Base-by-base conservation (phyloP, 2,329 filamentous ascomycete genomes). In the Ophiosphaerella korrae region DNA sequence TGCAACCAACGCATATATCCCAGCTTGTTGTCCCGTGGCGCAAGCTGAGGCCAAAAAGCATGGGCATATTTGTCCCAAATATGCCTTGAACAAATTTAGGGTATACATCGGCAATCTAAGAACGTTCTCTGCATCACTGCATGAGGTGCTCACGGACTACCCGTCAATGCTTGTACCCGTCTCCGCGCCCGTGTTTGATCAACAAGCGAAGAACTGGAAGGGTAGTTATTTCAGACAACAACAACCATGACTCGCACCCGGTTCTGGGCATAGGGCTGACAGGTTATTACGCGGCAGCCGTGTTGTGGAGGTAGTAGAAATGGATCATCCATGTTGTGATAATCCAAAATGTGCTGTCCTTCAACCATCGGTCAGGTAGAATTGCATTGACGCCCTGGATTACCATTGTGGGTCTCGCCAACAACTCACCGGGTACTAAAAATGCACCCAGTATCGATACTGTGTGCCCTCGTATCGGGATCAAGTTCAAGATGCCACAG, bases 181-280 rank as follows among this genome's bases (percentile, higher is more conserved):
- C 16, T 47, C 38, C 38, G 38, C 45, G 38, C 45, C 31, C 31
- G 38, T 35, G 14, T 18, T 29, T 34, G 45, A 48, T 48, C 38
- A 31, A n/a, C 45, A 42, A 36, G 38, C 45, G 32, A 42, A 24
- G 39, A 18, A 29, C 9, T 21, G 31, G 5, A 42, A 29, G 38
- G 14, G 21, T 21, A 21, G 18, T 4, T 3, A 41, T n/a, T 36
- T 13, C 36, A 33, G 38, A 18, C 32, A 7, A 13, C 13, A 33
- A 26, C n/a, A 13, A 18, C 21, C 31, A 48, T 48, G 38, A 48
- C 45, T 48, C 45, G 45, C 31, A 42, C 21, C 45, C 32, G 7
- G 26, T 34, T 36, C 16, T 7, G 9, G 29, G 38, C 23, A 24
- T 42, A 48, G 39, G 45, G 45, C 45, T 48, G 45, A 48, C 16